Evolutionary conservation across 345 rosid species (phyloP).

Genomic region (Aethionema arabicum): DNA sequence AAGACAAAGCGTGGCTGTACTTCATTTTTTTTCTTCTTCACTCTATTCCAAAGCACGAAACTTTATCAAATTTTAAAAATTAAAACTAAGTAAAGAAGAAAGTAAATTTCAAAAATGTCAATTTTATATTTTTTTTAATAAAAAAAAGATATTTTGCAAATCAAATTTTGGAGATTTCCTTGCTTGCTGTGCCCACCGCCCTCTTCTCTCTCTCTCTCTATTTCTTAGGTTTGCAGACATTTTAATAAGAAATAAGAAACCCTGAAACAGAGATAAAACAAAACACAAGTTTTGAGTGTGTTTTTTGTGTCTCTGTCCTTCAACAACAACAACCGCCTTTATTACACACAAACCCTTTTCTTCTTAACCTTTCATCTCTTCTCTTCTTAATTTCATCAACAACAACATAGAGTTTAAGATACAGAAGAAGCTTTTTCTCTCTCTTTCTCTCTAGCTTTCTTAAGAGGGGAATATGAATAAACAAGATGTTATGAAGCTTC

Average conservation of each 20-base stretch:
- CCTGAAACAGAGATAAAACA: constrained; percentile 38
- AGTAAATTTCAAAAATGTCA: constrained; percentile 5
- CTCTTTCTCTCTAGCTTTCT: constrained; percentile 1
- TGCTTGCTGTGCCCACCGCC: constrained; percentile 41
- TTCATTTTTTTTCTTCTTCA: constrained; percentile 17
- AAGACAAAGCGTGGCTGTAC: constrained; percentile 29
- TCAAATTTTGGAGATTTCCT: constrained; percentile 31
- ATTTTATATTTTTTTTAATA: background rate
- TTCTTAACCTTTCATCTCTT: constrained; percentile 9
- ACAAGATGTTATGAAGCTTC: constrained; percentile 73
- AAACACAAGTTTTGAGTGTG: constrained; percentile 40
- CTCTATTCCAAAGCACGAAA: constrained; percentile 9
- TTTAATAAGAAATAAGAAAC: constrained; percentile 22
- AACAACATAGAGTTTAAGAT: constrained; percentile 11
- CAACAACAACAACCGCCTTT: constrained; percentile 42
- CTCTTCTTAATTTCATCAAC: background rate
- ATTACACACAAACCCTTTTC: constrained; percentile 26
- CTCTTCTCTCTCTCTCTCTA: constrained; percentile 32
- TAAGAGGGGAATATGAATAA: constrained; percentile 51
- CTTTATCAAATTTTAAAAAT: background rate
- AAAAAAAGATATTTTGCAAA: constrained; percentile 20
- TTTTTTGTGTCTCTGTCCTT: constrained; percentile 34
- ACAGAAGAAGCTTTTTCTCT: background rate
- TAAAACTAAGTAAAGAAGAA: background rate
- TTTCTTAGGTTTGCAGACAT: constrained; percentile 21